These are phyloP conservation scores for Gentiana macrophylla DNA, from an alignment of 257 asterid genomes.

Conservation along the genomic window DNA sequence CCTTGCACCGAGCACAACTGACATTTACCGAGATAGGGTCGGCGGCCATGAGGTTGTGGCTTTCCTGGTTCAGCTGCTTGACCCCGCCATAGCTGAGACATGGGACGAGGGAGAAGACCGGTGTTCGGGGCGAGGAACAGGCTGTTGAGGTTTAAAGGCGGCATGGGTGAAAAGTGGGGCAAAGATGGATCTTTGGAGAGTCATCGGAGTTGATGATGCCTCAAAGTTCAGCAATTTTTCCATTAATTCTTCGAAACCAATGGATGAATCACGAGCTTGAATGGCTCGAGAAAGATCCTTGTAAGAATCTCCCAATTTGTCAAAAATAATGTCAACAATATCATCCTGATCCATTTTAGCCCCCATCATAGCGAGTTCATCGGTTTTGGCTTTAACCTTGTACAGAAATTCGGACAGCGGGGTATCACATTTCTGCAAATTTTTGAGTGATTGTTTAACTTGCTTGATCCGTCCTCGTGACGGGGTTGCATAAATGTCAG, in stretches of 20 bases:
- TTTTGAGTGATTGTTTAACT: background rate
- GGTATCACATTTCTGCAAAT: no score
- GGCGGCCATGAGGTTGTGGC: background rate
- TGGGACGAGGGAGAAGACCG: background rate
- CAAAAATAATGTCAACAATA: background rate
- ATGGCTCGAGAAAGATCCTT: background rate
- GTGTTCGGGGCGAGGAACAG: background rate
- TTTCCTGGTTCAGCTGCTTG: no score
- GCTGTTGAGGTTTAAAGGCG: background rate
- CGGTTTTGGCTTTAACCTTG: background rate
- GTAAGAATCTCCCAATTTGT: conserved; percentile 1
- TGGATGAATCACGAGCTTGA: background rate
- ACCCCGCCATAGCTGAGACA: background rate
- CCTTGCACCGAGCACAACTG: background rate
- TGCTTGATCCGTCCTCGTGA: background rate
- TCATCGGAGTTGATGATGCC: background rate
- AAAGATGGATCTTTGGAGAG: background rate
- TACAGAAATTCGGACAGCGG: no score
- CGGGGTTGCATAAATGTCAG: background rate
- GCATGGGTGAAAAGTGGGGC: background rate
- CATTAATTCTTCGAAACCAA: background rate
- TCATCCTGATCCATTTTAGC: conserved; percentile 1
- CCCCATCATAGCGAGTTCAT: conserved; percentile 4
- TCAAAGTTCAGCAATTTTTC: background rate
- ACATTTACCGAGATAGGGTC: background rate